Evolutionary conservation across 805 yeast genomes (phyloP).

Genomic region (Sugiyamaella boreocaroliniensis): DNA sequence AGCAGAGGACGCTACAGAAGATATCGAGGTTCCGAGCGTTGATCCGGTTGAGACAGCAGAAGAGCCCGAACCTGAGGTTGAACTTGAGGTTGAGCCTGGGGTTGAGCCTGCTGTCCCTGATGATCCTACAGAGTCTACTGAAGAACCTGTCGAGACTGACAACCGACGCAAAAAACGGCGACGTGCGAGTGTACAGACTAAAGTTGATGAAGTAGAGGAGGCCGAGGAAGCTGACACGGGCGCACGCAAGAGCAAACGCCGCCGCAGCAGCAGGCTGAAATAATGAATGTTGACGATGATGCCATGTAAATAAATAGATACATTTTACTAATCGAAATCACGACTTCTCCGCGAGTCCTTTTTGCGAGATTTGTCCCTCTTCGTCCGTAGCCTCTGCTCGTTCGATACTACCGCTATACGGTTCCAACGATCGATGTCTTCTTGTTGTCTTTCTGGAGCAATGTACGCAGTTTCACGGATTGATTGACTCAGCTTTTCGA

Average conservation of each 20-base stretch:
- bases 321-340: background rate
- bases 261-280: background rate
- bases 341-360: conserved; percentile 30
- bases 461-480: conserved; percentile 43
- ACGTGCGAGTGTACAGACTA: too few relatives aligned
- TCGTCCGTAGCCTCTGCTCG: conserved; percentile 32
- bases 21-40: background rate
- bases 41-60: too few relatives aligned
- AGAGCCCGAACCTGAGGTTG: too few relatives aligned
- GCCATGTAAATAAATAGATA: background rate
- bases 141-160: background rate
- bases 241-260: background rate
- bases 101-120: too few relatives aligned
- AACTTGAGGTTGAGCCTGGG: too few relatives aligned
- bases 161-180: too few relatives aligned
- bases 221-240: background rate
- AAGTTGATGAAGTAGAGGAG: background rate
- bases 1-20: background rate
- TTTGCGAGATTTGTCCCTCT: conserved; percentile 35
- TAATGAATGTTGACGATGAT: background rate
- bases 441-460: conserved; percentile 42
- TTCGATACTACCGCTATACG: conserved; percentile 30
- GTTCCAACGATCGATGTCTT: conserved; percentile 48
- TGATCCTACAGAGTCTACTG: background rate
- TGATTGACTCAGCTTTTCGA: conserved; percentile 49